Base-by-base conservation (phyloP, 805 yeast species). In the Maudiozyma turicensis region DNA sequence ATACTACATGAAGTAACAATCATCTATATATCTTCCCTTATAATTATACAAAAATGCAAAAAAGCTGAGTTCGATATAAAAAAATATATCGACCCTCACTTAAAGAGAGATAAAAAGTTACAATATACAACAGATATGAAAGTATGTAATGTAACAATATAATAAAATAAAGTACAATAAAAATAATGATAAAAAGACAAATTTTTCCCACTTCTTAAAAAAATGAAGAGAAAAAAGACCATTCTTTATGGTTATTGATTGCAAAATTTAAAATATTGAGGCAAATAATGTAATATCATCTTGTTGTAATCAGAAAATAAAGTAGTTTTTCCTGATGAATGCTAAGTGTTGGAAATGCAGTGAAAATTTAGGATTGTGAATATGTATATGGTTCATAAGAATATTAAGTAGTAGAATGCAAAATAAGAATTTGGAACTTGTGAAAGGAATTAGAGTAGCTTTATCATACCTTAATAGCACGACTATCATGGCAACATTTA, bases 401-500 rank as follows among this genome's bases (percentile, higher is more conserved):
- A 34, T 34, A 34, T 34, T 38, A n/a, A 14, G 9, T 14, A 2
- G 15, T n/a, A 38, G 40, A 38, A 38, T 11, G 15, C 34, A 38
- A 38, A 14, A 15, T 8, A 38, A 38, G 26, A 39, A 14, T 39
- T 15, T 39, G 37, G 4, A n/a, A 34, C 4, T 10, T 34, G 11
- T 10, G n/a, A 34, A n/a, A 34, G n/a, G 3, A 11, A 10, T 34
- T 34, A 10, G 37, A n/a, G 37, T 34, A n/a, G 37, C 3, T 34
- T 34, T 5, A 13, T 28, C 20, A 39, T 11, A 39, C 42, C n/a
- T 46, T 46, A 28, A 46, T 40, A 3, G 40, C 40, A 6, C 29
- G 48, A 28, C 32, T 40, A 9, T 49, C 52, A 9, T 38, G 80
- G 64, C 96, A 89, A 30, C 86, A 81, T 50, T 71, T 75, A 53